phyloP scores from a whole-genome alignment of 306 rosid genomes.

The Cicer yamashitae region DNA sequence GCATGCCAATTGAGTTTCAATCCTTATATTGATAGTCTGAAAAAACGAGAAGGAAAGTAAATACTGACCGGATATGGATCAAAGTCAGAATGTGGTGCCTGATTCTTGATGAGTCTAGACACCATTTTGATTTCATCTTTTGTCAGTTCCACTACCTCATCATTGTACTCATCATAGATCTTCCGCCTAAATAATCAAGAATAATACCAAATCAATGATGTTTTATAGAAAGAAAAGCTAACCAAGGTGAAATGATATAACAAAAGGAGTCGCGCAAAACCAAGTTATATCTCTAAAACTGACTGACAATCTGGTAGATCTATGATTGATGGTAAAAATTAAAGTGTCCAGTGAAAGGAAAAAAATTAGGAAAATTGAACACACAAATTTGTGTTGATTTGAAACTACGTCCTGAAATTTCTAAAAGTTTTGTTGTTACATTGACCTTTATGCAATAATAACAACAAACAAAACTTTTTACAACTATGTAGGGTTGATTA shows the following conservation, averaged over 20 bases:
- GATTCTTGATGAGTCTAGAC: slow-evolving; percentile 66
- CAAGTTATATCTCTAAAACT: not conserved
- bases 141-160: slow-evolving; percentile 75
- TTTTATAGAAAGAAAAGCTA: slow-evolving; percentile 22
- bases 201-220: slow-evolving; percentile 30
- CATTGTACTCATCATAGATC: slow-evolving; percentile 77
- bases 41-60: slow-evolving; percentile 30
- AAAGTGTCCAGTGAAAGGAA: not conserved
- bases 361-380: slow-evolving; percentile 5
- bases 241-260: slow-evolving; percentile 5
- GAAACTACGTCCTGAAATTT: not conserved
- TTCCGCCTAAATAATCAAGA: slow-evolving; percentile 66
- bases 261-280: slow-evolving; percentile 26
- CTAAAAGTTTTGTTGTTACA: not conserved
- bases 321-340: slow-evolving; percentile 1
- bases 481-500: not conserved
- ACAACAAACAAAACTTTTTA: not conserved
- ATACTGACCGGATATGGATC: slow-evolving; percentile 77
- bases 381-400: not conserved
- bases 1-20: slow-evolving; percentile 18
- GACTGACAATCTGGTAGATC: slow-evolving; percentile 1
- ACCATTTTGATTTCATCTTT: slow-evolving; percentile 70
- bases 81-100: slow-evolving; percentile 83
- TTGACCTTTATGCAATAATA: not conserved
- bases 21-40: slow-evolving; percentile 4